These are phyloP conservation scores for Heliocybe sulcata DNA, from an alignment of 1,284 basidiomycete genomes.

Conservation along the genomic window DNA sequence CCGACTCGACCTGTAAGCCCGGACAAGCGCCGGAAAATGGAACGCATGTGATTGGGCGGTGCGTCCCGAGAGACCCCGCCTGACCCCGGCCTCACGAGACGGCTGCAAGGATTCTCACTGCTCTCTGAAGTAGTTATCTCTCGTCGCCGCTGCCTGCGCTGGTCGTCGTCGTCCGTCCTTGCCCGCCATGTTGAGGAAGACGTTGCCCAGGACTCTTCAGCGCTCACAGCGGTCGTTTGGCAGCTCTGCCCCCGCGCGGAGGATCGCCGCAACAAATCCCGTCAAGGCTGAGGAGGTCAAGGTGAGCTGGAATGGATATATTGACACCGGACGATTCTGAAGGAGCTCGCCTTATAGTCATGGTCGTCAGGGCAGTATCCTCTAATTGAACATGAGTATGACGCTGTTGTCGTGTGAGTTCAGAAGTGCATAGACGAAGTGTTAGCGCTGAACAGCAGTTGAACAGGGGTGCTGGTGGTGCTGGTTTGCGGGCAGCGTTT, in stretches of 20 bases:
- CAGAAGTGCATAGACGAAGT: background rate
- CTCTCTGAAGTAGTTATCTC: background rate
- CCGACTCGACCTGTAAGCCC: constrained; percentile 14
- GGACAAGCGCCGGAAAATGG: constrained; percentile 25
- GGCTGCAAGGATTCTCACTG: background rate
- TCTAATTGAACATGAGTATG: constrained; percentile 96
- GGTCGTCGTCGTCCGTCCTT: constrained; percentile 1
- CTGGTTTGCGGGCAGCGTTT: constrained; percentile 96
- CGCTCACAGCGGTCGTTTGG: constrained; percentile 53
- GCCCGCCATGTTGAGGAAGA: background rate
- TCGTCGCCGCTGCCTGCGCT: background rate
- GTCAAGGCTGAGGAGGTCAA: constrained; percentile 80
- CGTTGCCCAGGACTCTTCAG: constrained; percentile 29
- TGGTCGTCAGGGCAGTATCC: constrained; percentile 86
- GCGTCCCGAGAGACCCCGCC: constrained; percentile 1
- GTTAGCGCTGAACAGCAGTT: constrained; percentile 8
- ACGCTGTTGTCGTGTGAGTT: constrained; percentile 92
- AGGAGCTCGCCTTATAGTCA: constrained; percentile 34
- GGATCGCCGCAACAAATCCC: constrained; percentile 71
- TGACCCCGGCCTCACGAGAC: no score
- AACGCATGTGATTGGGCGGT: constrained; percentile 30
- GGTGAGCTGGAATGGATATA: constrained; percentile 30
- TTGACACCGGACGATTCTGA: constrained; percentile 7
- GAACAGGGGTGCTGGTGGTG: constrained; percentile 90
- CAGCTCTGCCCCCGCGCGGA: constrained; percentile 47